Base-by-base conservation (phyloP, 2,329 filamentous ascomycete genomes). In the Cadophora gregata region DNA sequence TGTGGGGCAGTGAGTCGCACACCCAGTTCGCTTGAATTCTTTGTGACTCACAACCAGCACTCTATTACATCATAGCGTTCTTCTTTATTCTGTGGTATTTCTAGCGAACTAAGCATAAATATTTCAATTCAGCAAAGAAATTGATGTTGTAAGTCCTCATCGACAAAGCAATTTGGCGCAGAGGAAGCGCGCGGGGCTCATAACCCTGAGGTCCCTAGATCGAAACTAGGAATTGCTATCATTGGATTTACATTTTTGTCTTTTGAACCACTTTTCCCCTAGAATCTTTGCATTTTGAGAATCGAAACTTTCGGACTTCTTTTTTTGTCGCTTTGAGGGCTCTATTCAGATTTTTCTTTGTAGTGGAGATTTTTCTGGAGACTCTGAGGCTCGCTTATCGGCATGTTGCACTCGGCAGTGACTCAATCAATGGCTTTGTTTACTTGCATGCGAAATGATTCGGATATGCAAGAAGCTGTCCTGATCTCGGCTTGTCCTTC, bases 181-280 rank as follows among this genome's bases (percentile, higher is more conserved):
- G 59, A 62, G 59, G 59, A 62, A 62, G 59, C 59, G 59, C 59
- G 59, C 59, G 59, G 59, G 59, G 59, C 59, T 62, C 59, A 62
- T 62, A 62, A 62, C 59, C 59, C 59, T 62, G 59, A 62, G 59
- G 59, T 62, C 59, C 59, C 59, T 25, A 62, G 59, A 62, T 62
- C 59, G 59, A 62, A 62, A 62, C 59, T 62, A 25, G 59, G 59
- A 62, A 62, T 62, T 62, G 59, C 59, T 62, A 62, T 25, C 14
- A 27, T 42, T 51, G 21, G 21, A 25, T 31, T 58, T 42, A 14
- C 33, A 4, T 31, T 31, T 27, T 29, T 48, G 10, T 4, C 25
- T 38, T 33, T 27, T 8, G n/a, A 14, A n/a, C n/a, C n/a, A 14
- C 19, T 60, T 45, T 24, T 38, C 19, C 21, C n/a, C n/a, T n/a